Evolutionary conservation across 2,329 filamentous ascomycete genomes (phyloP), one percentile per base, ranked within the genome.

Genomic region (Epichloe coenophiala): DNA sequence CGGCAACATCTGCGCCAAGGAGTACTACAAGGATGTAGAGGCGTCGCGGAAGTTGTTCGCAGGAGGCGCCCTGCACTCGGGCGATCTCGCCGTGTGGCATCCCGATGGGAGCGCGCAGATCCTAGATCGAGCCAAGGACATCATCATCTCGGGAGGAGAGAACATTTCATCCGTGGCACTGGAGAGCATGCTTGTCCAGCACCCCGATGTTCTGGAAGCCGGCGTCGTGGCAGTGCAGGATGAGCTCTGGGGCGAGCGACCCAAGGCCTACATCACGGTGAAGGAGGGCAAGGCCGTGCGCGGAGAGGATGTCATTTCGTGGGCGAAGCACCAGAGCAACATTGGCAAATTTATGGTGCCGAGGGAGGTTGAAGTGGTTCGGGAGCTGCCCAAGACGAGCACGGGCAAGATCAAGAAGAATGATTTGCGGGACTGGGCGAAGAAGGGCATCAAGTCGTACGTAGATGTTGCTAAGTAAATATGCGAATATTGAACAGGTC

Each of bases 401-500:
- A 98, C 93, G 1, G 93, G 93, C 3, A 98, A 98, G 76, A 77
- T 97, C 53, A 84, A 88, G 77, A 98, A 98, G 80, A 97, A 95
- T 61, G 80, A 95, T 6, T 67, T 98, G 50, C 73, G 93, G 53
- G 84, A 88, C 58, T 95, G 90, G 91, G 86, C 86, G 2, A 65
- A 63, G 57, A 57, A 57, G 21, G 59, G 59, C 4, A 56, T 51
- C 43, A 58, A 58, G 46, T 33, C 41, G n/a, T 51, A 40, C 1
- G 8, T 27, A 27, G 46, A 8, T 23, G 40, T 42, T n/a, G 11
- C 9, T 1, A 17, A 4, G 8, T 11, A 31, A 31, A 31, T 31
- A 1, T 31, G 27, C 27, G 8, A 31, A 31, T 9, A 31, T 31
- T 31, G 27, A 9, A 31, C 27, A 31, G 27, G 27, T 11, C 27